Conservation (phyloP, 805 yeast species). For the Wickerhamiella sergipiensis region DNA sequence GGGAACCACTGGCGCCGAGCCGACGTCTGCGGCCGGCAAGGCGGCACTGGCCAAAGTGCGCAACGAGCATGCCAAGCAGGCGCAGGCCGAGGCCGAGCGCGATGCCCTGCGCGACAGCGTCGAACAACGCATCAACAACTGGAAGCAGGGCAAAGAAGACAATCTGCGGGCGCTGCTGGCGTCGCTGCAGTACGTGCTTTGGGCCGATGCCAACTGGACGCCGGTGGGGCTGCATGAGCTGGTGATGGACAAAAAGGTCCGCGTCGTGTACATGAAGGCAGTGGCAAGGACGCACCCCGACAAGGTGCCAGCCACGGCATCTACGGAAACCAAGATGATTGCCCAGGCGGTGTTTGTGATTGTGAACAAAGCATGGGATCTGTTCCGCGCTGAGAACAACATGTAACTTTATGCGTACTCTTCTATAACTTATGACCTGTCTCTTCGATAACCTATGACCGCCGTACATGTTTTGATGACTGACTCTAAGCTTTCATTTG, state of each 20-base stretch:
- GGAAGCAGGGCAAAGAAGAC: slow-evolving; percentile 69
- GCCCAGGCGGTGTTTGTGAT: slow-evolving; percentile 79
- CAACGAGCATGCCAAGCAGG: slow-evolving; percentile 33
- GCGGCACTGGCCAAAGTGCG: slow-evolving; percentile 43
- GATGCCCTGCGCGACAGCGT: slow-evolving; percentile 52
- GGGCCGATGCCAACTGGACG: slow-evolving; percentile 57
- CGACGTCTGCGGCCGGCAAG: slow-evolving; percentile 21
- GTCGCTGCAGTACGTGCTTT: slow-evolving; percentile 50
- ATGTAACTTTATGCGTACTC: too few relatives aligned
- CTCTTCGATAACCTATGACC: too few relatives aligned
- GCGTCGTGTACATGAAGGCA: slow-evolving; percentile 69
- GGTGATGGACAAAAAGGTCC: slow-evolving; percentile 81
- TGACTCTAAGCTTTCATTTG: too few relatives aligned
- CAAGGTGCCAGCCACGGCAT: slow-evolving; percentile 46
- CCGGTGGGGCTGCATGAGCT: slow-evolving; percentile 56
- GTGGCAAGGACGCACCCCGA: slow-evolving; percentile 75
- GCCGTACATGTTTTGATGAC: too few relatives aligned
- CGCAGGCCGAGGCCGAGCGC: slow-evolving; percentile 41
- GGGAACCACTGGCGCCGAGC: slow-evolving; percentile 16
- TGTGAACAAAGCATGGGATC: slow-evolving; percentile 83
- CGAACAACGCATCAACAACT: slow-evolving; percentile 36
- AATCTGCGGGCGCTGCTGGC: slow-evolving; percentile 68
- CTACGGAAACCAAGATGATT: slow-evolving; percentile 61
- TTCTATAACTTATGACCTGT: too few relatives aligned
- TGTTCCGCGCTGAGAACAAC: slow-evolving; percentile 35